These are phyloP conservation scores for Benincasa hispida DNA, from an alignment of 306 rosid species.

Conservation along the genomic window DNA sequence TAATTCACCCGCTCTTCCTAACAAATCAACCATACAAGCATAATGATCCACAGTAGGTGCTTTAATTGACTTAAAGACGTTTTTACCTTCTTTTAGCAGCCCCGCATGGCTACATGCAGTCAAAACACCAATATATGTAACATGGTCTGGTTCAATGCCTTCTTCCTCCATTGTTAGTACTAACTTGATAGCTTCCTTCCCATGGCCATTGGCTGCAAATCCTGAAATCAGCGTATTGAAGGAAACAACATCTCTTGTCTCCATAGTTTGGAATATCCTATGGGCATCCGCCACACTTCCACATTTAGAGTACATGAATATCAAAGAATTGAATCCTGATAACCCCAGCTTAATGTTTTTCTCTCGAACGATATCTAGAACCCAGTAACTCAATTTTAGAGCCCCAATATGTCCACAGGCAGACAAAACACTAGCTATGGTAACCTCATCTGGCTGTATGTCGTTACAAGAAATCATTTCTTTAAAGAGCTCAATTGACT, in stretches of 20 bases:
- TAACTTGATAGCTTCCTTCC: conserved; percentile 41
- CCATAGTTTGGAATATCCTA: conserved; percentile 38
- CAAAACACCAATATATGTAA: conserved; percentile 36
- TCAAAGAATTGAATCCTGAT: conserved; percentile 47
- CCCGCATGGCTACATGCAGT: conserved; percentile 68
- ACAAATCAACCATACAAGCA: conserved; percentile 58
- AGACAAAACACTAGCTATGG: conserved; percentile 52
- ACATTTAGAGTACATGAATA: conserved; percentile 57
- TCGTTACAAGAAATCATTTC: conserved; percentile 25
- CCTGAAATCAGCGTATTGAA: conserved; percentile 54
- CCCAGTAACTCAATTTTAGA: conserved; percentile 48
- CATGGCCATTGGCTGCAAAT: conserved; percentile 50
- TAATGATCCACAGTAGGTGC: conserved; percentile 51
- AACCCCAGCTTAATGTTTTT: conserved; percentile 27
- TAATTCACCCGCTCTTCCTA: conserved; percentile 49
- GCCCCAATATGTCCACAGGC: conserved; percentile 69
- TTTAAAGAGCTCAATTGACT: conserved; percentile 43
- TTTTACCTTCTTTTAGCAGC: conserved; percentile 36
- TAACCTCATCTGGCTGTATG: conserved; percentile 52
- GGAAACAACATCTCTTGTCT: conserved; percentile 39
- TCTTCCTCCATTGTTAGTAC: conserved; percentile 37
- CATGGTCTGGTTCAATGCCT: conserved; percentile 42
- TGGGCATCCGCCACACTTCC: conserved; percentile 41
- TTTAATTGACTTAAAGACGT: conserved; percentile 41
- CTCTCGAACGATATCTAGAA: conserved; percentile 24